Conservation (phyloP, 1,284 basidiomycete species). For the Erythrobasidium hasegawianum region DNA sequence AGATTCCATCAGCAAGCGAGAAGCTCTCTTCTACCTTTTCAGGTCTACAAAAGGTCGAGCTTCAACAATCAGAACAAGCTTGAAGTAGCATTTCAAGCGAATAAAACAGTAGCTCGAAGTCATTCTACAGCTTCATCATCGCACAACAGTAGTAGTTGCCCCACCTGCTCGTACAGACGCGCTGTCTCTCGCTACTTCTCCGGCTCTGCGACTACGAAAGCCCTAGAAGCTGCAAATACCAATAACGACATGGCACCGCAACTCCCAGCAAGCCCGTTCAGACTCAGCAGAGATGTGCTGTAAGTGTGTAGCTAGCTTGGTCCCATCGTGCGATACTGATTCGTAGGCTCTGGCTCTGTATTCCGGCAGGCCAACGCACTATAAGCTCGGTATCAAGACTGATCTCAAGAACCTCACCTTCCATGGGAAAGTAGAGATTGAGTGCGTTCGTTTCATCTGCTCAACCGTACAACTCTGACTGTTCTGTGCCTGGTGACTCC, state of each 20-base stretch:
- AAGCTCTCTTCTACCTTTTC: too few species aligned
- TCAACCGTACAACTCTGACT: too few species aligned
- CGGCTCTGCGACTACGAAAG: conserved; percentile 19
- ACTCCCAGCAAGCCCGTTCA: conserved; percentile 22
- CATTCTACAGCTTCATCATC: background rate
- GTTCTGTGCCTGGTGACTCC: conserved; percentile 10
- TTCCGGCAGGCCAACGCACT: conserved; percentile 22
- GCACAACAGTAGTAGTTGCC: background rate
- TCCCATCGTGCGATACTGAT: background rate
- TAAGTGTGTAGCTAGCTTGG: background rate
- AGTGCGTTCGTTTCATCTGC: conserved; percentile 51
- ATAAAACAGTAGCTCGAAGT: background rate
- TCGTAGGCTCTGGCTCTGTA: background rate
- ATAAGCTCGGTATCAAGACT: conserved; percentile 60
- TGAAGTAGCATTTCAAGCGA: too few species aligned
- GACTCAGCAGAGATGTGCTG: conserved; percentile 21
- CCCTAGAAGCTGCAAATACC: conserved; percentile 1
- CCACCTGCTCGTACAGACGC: conserved; percentile 22
- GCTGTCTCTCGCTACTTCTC: conserved; percentile 27
- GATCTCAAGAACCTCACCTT: conserved; percentile 72
- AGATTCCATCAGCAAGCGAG: too few species aligned
- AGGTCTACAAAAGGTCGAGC: too few species aligned
- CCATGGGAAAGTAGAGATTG: conserved; percentile 70
- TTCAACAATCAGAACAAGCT: too few species aligned
- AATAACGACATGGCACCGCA: background rate